These are phyloP conservation scores for Metahyphopichia silvanorum DNA, from an alignment of 805 yeast species.

Conservation along the genomic window DNA sequence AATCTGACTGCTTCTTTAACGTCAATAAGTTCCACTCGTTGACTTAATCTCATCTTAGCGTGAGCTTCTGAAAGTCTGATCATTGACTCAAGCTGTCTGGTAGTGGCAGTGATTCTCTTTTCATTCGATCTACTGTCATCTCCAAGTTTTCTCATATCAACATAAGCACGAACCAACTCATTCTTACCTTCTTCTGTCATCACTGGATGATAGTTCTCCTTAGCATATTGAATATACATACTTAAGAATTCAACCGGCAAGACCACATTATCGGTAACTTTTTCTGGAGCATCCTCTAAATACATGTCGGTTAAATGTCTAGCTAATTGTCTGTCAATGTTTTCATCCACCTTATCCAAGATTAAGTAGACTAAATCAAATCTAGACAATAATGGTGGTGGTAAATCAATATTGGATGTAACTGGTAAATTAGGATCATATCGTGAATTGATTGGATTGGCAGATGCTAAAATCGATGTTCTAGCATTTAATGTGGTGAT, in stretches of 20 bases:
- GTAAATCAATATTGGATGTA: constrained; percentile 90
- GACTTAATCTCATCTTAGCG: constrained; percentile 88
- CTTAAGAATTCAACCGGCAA: constrained; percentile 87
- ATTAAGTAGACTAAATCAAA: constrained; percentile 92
- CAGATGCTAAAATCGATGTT: constrained; percentile 93
- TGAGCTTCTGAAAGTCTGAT: constrained; percentile 94
- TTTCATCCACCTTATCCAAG: constrained; percentile 88
- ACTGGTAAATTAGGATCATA: constrained; percentile 95
- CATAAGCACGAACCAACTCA: constrained; percentile 83
- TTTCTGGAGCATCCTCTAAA: constrained; percentile 79
- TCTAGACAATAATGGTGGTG: constrained; percentile 93
- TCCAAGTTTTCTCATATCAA: constrained; percentile 90
- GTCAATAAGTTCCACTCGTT: constrained; percentile 69
- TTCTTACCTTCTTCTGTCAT: constrained; percentile 77
- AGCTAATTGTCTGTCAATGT: constrained; percentile 81
- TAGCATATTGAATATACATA: constrained; percentile 89
- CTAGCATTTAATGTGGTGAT: constrained; percentile 96
- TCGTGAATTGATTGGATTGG: constrained; percentile 94
- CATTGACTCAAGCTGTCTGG: constrained; percentile 95
- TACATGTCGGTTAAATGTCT: constrained; percentile 89
- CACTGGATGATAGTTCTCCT: constrained; percentile 76
- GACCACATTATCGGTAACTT: constrained; percentile 63
- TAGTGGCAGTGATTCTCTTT: constrained; percentile 93
- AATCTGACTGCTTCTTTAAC: constrained; percentile 92
- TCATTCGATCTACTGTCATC: constrained; percentile 86